Percentiles rank a stretch among this genome's conserved stretches.
These are phyloP conservation scores for Onygena corvina DNA, from an alignment of 2,329 filamentous ascomycete genomes.

Conservation along the genomic window DNA sequence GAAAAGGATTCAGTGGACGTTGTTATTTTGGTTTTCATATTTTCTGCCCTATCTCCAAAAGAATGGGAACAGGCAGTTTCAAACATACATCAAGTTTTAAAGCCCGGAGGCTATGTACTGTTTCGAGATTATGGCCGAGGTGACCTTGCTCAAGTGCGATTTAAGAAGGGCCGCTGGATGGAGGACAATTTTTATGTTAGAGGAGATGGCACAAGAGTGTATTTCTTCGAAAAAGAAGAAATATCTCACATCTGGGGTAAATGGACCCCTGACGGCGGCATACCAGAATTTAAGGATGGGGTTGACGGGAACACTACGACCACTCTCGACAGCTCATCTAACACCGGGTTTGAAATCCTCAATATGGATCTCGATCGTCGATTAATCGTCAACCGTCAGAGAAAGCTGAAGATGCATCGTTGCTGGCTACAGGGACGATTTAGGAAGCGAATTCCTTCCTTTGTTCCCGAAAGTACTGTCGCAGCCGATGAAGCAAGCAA, in stretches of 20 bases:
- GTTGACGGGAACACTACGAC: constrained; percentile 13
- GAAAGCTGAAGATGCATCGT: constrained; percentile 92
- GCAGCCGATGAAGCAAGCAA: not conserved
- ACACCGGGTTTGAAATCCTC: constrained; percentile 52
- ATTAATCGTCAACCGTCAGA: constrained; percentile 80
- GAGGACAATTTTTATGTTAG: constrained; percentile 96
- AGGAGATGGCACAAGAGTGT: constrained; percentile 89
- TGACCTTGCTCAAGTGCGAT: constrained; percentile 89
- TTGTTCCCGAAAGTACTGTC: not conserved
- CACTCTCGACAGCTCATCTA: constrained; percentile 12
- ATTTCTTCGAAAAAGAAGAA: constrained; percentile 89
- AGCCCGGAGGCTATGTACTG: constrained; percentile 82
- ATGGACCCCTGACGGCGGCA: constrained; percentile 27
- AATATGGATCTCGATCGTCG: constrained; percentile 76
- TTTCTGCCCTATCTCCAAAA: constrained; percentile 72
- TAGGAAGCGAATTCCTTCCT: constrained; percentile 21
- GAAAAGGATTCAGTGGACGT: constrained; percentile 73
- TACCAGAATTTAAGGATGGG: constrained; percentile 18
- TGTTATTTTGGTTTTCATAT: constrained; percentile 92
- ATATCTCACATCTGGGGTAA: constrained; percentile 66
- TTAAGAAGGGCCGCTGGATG: constrained; percentile 88
- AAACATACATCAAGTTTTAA: constrained; percentile 72
- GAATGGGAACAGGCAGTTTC: constrained; percentile 75
- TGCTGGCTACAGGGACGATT: constrained; percentile 55
- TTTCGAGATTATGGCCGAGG: constrained; percentile 96